Percentiles rank a stretch among this genome's conserved stretches.
phyloP scores from a whole-genome alignment of 495 filamentous ascomycete genomes.

The Arthonia radiata region DNA sequence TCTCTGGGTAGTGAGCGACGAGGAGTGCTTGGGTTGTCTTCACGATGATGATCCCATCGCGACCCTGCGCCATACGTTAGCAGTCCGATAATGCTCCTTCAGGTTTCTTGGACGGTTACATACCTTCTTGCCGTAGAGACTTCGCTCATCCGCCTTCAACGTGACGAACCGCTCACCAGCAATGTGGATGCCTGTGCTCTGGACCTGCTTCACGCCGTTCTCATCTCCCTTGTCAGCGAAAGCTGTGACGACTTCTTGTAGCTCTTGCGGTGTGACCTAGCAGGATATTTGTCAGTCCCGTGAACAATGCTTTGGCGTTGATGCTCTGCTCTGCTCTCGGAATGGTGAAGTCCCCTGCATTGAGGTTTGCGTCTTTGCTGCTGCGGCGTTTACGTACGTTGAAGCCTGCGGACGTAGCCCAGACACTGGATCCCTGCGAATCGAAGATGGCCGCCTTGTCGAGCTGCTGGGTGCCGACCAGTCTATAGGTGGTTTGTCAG shows the following conservation, averaged over 20 bases:
- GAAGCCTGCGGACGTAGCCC: constrained; percentile 52
- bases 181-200: constrained; percentile 40
- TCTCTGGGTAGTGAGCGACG: constrained; percentile 61
- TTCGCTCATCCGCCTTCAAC: constrained; percentile 46
- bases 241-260: constrained; percentile 27
- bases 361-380: not conserved
- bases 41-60: constrained; percentile 50
- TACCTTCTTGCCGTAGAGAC: constrained; percentile 73
- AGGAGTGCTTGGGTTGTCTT: constrained; percentile 72
- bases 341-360: not conserved
- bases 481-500: constrained; percentile 22
- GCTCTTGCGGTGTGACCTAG: constrained; percentile 33
- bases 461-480: constrained; percentile 61
- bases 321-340: not conserved
- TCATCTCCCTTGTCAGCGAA: constrained; percentile 22
- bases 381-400: constrained; percentile 25
- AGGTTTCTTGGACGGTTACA: constrained; percentile 7
- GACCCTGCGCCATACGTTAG: constrained; percentile 28
- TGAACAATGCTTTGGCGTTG: not conserved
- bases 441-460: constrained; percentile 77
- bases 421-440: constrained; percentile 52
- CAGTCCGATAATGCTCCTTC: constrained; percentile 1
- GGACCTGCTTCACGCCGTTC: constrained; percentile 20
- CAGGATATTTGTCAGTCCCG: constrained; percentile 1
- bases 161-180: constrained; percentile 46